phyloP scores from a whole-genome alignment of 1,139 yeast genomes.

The Pichia sp. region DNA sequence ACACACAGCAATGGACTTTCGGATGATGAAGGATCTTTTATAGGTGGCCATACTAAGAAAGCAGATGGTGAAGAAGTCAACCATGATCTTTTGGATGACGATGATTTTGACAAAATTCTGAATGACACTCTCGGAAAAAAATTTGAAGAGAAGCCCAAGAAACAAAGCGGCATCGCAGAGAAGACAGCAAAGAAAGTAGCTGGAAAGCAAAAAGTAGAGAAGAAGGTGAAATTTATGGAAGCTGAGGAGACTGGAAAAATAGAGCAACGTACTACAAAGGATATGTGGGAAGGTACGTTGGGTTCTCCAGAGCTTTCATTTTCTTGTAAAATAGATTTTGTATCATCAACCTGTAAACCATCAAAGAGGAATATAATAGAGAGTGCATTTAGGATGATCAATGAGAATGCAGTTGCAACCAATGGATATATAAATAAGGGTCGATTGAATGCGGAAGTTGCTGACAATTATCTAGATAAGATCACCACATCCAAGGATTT shows the following conservation, averaged over 20 bases:
- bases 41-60: background rate
- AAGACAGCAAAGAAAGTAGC: background rate
- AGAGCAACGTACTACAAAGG: background rate
- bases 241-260: conserved; percentile 4
- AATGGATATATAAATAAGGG: conserved; percentile 53
- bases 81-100: conserved; percentile 18
- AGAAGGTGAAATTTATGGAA: background rate
- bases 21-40: background rate
- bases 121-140: conserved; percentile 1
- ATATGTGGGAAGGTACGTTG: conserved; percentile 25
- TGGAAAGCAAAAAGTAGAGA: background rate
- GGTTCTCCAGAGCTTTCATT: conserved; percentile 20
- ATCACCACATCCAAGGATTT: conserved; percentile 49
- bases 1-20: background rate
- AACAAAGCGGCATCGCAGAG: background rate
- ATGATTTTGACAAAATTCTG: conserved; percentile 25
- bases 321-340: conserved; percentile 38
- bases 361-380: conserved; percentile 23
- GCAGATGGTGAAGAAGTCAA: background rate
- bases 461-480: conserved; percentile 53
- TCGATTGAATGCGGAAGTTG: conserved; percentile 49
- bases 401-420: conserved; percentile 27
- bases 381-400: conserved; percentile 30
- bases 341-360: conserved; percentile 35
- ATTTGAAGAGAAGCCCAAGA: background rate